A percentile compares a stretch with the other conserved stretches of the same genome.
phyloP scores from a whole-genome alignment of 148 eudicot species.

The Rhododendron ovatum region DNA sequence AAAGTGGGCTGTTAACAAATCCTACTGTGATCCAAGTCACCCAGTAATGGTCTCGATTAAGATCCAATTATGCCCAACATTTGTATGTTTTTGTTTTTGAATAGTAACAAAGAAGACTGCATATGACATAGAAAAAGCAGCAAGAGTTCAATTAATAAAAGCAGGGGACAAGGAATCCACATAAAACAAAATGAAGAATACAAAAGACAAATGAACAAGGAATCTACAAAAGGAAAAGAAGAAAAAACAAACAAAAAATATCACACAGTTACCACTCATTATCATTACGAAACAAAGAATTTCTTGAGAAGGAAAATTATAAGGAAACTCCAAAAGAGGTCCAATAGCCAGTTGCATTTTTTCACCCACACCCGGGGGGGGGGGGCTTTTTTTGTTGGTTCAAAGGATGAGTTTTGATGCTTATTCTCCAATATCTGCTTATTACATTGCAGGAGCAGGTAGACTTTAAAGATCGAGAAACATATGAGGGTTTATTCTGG shows the following conservation, averaged over 20 bases:
- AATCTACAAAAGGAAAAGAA: neutral
- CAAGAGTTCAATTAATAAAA: neutral
- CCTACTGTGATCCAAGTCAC: neutral
- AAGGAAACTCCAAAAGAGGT: neutral
- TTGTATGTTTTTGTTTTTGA: neutral
- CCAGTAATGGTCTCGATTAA: neutral
- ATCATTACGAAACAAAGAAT: too few species aligned
- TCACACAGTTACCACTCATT: too few species aligned
- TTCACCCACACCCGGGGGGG: neutral
- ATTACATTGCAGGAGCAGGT: conserved; percentile 47
- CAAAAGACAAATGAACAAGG: neutral
- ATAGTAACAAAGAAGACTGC: neutral
- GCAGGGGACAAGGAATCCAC: neutral
- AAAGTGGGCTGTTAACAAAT: neutral
- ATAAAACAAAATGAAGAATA: neutral
- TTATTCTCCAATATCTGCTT: conserved; percentile 1
- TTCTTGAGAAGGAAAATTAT: too few species aligned
- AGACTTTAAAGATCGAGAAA: conserved; percentile 72
- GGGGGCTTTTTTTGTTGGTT: neutral
- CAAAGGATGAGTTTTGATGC: neutral
- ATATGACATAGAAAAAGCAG: neutral
- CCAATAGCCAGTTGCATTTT: neutral
- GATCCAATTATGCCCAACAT: neutral
- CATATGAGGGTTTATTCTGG: conserved; percentile 66
- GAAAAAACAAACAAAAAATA: neutral